Evolutionary conservation across 208 protist species (phyloP).

Genomic region (Acanthamoeba royreba): DNA sequence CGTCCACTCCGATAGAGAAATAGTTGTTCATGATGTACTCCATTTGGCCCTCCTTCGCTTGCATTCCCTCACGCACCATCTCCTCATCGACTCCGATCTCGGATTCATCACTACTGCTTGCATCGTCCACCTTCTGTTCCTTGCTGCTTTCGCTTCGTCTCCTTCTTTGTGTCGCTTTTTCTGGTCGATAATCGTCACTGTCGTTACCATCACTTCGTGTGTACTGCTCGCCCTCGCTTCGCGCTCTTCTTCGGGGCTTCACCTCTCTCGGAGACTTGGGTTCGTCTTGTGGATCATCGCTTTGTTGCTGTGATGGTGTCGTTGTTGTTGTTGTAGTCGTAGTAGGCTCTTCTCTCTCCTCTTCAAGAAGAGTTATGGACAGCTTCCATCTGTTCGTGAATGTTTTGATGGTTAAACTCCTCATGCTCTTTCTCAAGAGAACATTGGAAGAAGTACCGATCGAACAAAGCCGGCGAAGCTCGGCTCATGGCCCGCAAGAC

Average conservation of each 20-base stretch:
- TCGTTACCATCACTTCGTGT: too few relatives aligned
- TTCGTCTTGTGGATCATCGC: too few relatives aligned
- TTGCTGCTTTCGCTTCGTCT: not conserved
- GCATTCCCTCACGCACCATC: conserved; percentile 11
- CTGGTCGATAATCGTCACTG: too few relatives aligned
- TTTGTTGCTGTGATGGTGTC: not conserved
- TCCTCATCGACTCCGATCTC: not conserved
- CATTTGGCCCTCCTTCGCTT: not conserved
- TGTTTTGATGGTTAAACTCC: too few relatives aligned
- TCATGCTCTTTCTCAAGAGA: too few relatives aligned
- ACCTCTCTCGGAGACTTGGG: too few relatives aligned
- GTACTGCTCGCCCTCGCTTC: too few relatives aligned
- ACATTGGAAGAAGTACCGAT: too few relatives aligned
- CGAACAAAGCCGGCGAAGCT: not conserved
- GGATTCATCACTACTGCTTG: not conserved
- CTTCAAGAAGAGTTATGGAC: not conserved
- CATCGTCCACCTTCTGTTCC: not conserved
- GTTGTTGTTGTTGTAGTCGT: not conserved
- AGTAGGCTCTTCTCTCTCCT: too few relatives aligned
- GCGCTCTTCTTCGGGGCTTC: too few relatives aligned
- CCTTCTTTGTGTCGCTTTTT: too few relatives aligned
- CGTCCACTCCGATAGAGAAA: conserved; percentile 70
- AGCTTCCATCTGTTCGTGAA: conserved; percentile 3
- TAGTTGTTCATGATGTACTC: conserved; percentile 75
- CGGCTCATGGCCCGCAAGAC: conserved; percentile 43